phyloP scores from a whole-genome alignment of 345 rosid genomes.

The Excoecaria cochinchinensis region DNA sequence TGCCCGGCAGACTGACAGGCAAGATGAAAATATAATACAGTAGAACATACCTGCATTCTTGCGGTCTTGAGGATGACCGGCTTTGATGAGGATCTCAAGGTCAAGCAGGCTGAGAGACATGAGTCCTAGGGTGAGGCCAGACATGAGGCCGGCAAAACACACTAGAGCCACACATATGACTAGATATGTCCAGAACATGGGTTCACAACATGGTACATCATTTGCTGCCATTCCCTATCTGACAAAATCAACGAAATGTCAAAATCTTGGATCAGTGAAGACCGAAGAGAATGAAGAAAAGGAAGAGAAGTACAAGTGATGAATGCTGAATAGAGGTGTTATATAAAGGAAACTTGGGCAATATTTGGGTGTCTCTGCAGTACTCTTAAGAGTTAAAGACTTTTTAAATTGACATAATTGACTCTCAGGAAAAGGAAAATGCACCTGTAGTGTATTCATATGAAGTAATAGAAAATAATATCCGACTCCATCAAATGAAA shows the following conservation, averaged over 20 bases:
- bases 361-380: not conserved
- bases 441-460: not conserved
- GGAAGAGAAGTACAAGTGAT: not conserved
- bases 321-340: not conserved
- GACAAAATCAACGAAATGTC: not conserved
- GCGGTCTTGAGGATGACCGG: constrained; percentile 72
- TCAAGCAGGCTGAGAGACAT: constrained; percentile 88
- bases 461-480: not conserved
- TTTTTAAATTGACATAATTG: not conserved
- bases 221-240: constrained; percentile 61
- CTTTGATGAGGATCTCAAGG: constrained; percentile 73
- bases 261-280: not conserved
- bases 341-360: not conserved
- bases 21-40: not conserved
- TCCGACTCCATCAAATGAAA: not conserved
- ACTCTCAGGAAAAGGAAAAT: not conserved
- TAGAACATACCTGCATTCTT: constrained; percentile 61
- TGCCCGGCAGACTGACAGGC: too few relatives aligned
- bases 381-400: not conserved
- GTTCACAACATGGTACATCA: constrained; percentile 84
- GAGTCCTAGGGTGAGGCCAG: constrained; percentile 87
- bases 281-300: not conserved
- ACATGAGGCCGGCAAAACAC: constrained; percentile 83
- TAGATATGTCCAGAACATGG: constrained; percentile 80
- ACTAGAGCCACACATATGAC: constrained; percentile 53